Conservation (phyloP, 345 rosid species). For the Odontarrhena argentea region DNA sequence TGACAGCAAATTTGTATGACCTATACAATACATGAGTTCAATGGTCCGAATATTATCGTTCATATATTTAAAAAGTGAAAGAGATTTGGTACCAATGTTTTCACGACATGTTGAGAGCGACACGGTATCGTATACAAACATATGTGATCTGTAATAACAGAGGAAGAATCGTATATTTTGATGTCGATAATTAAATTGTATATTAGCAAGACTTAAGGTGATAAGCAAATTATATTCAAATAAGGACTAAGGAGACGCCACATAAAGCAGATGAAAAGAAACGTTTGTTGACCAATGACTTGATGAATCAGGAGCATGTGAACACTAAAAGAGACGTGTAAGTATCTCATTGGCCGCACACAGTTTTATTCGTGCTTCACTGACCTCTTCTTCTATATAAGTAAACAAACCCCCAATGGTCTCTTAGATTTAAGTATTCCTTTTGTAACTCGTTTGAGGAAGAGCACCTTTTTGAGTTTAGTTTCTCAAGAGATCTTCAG, state of each 20-base stretch:
- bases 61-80: constrained; percentile 5
- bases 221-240: constrained; percentile 29
- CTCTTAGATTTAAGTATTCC: constrained; percentile 1
- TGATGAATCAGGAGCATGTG: constrained; percentile 41
- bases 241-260: constrained; percentile 36
- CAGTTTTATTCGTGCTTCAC: constrained; percentile 18
- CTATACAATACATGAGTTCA: constrained; percentile 1
- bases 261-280: constrained; percentile 37
- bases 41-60: constrained; percentile 7
- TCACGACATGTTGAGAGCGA: constrained; percentile 27
- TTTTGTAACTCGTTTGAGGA: constrained; percentile 17
- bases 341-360: background rate
- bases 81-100: constrained; percentile 23
- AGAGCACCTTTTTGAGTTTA: background rate
- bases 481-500: constrained; percentile 11
- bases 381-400: constrained; percentile 33
- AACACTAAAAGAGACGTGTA: constrained; percentile 35
- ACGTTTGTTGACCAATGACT: constrained; percentile 45
- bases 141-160: background rate
- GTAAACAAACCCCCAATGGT: constrained; percentile 23
- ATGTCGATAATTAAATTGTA: background rate
- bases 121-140: background rate
- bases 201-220: constrained; percentile 4
- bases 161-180: constrained; percentile 16
- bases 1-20: constrained; percentile 35